Base-by-base conservation (phyloP, 257 asterid genomes). In the Henckelia pumila region DNA sequence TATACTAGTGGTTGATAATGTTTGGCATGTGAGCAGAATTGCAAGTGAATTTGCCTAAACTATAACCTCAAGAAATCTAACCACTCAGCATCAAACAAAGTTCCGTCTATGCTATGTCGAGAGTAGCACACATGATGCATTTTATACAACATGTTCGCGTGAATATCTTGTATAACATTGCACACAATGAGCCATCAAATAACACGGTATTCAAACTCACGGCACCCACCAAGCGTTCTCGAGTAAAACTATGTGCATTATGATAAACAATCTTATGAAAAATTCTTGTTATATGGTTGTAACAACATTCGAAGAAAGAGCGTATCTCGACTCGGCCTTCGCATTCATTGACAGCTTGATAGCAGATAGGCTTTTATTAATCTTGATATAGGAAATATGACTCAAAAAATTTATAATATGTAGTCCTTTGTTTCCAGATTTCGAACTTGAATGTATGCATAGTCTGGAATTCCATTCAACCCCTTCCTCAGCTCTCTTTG, bases 401-500 rank as follows among this genome's bases (percentile, higher is more conserved):
- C 64, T 49, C 55, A 66, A 40, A 59, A 55, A 63, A 59, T 49
- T 57, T 67, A 63, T 63, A 68, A 58, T 59, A 59, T 68, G 20
- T 77, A 49, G 53, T 68, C 28, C 35, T 60, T 56, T 63, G 23
- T 25, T 40, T 50, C 32, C 57, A 64, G 29, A 33, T 29, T 37
- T 37, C 4, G 49, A 3, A 37, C 28, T 13, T 20, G 8, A 21
- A 19, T 59, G 73, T 29, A 37, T 56, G 67, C 70, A 55, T 62
- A 52, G 32, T 3, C 33, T 61, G 59, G 23, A 44, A 49, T 32
- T 26, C 29, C 56, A 66, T 7, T 2, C 11, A 59, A 19, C 58
- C 53, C 22, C 56, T 71, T 70, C 67, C 72, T 64, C 59, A 64
- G 71, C 71, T 63, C 71, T 63, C 28, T 17, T 50, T 5, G 56